Evolutionary conservation across 2,329 filamentous ascomycete genomes (phyloP), one percentile per base, ranked within the genome.

Genomic region (Aureobasidium sp.): DNA sequence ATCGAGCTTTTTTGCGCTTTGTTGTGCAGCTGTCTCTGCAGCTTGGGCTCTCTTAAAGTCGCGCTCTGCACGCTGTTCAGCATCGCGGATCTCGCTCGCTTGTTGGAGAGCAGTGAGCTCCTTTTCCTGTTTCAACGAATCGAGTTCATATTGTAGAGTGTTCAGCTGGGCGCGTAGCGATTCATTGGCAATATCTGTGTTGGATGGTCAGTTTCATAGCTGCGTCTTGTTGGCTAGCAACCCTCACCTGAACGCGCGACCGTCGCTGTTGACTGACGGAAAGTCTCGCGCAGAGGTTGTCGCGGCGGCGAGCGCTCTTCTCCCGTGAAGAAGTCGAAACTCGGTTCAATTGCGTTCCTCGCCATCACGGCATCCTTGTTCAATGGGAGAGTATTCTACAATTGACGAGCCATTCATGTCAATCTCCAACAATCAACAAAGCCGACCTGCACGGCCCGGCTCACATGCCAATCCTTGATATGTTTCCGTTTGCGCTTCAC

Each of bases 91-190:
- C 69, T 96, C 93, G 69, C 90, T 89, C 66, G 91, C 88, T 68
- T 94, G 89, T 65, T 90, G 87, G 17, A 96, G 80, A 10, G 85
- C 82, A 52, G 86, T 80, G 69, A 97, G 83, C 63, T 96, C 91
- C 68, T 89, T 87, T 71, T 97, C 93, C 68, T 96, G 90, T 69
- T 93, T 92, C 59, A 90, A 79, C 20, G 89, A 93, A 69, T 92
- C 89, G 67, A 96, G 82, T 63, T 93, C 90, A 76, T 97, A 99
- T 65, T 87, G 87, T 56, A 97, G 79, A 0, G 91, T 90, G 65
- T 92, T 94, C 46, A 97, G 80, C 74, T 97, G 91, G 1, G 93
- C 90, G 71, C 93, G 92, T 29, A 97, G 81, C 66, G 92, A 88
- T 70, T 97, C 92, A 64, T 84, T 87, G 67, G 73, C 71, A 66